Evolutionary conservation across 441 rosid species (phyloP).

Genomic region (Gossypium trilobum): DNA sequence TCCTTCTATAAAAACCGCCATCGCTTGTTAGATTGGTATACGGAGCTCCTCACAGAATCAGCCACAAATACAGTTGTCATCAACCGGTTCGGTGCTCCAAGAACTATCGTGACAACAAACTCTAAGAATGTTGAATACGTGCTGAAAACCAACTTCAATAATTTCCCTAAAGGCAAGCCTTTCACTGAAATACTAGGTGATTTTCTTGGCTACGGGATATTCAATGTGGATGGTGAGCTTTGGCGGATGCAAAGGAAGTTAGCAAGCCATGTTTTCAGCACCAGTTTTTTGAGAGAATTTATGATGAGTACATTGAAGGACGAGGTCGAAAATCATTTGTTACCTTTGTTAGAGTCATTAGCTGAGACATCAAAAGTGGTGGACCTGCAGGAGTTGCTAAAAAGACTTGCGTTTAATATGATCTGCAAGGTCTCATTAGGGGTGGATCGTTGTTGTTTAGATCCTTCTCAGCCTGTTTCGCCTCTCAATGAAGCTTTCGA

Average conservation of each 20-base stretch:
- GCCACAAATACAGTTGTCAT: conserved; percentile 49
- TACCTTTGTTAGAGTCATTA: conserved; percentile 29
- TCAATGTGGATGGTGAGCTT: conserved; percentile 48
- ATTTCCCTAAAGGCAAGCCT: conserved; percentile 58
- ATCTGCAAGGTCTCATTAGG: conserved; percentile 48
- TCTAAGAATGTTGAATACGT: conserved; percentile 49
- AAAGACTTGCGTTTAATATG: conserved; percentile 36
- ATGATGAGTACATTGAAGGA: conserved; percentile 24
- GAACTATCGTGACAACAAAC: conserved; percentile 52
- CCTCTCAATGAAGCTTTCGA: conserved; percentile 51
- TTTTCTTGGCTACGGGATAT: conserved; percentile 62
- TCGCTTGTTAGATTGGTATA: conserved; percentile 75
- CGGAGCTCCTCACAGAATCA: conserved; percentile 49
- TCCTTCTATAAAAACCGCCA: conserved; percentile 54
- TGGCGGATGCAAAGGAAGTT: conserved; percentile 47
- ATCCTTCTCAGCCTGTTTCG: conserved; percentile 26
- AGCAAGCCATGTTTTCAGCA: conserved; percentile 42
- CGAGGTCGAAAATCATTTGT: conserved; percentile 29
- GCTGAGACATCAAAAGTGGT: conserved; percentile 19
- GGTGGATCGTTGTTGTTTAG: conserved; percentile 28
- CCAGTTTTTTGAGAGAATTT: conserved; percentile 30
- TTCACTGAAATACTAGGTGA: conserved; percentile 54
- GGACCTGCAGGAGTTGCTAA: conserved; percentile 45
- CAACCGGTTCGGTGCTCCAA: conserved; percentile 45
- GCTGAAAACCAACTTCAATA: conserved; percentile 50